Base-by-base conservation (phyloP, 495 filamentous ascomycete genomes). In the Apiosordaria backusii region DNA sequence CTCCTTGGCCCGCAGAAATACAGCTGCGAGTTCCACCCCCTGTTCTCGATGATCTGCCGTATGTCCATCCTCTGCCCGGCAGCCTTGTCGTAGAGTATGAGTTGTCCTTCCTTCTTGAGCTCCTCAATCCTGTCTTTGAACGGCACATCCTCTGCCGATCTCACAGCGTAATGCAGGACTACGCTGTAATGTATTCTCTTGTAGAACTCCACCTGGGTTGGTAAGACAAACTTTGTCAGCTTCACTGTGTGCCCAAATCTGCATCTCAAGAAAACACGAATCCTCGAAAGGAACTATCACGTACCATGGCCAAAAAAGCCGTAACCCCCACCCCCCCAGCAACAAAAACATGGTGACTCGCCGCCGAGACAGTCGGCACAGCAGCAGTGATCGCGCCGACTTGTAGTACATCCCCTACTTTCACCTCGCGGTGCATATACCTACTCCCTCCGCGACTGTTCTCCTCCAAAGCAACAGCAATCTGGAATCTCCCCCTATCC, bases 1-100 rank as follows among this genome's bases (percentile, higher is more conserved):
- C 81, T 76, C 58, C 65, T 59, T 0, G 85, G 84, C 0, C 85
- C 85, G 70, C 85, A 87, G 27, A 81, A 78, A 61, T 86, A 87
- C 5, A 87, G 67, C 50, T 81, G 78, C 4, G 80, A 77, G 63
- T 84, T 87, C 79, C 79, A 82, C 5, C 70, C 67, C 21, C 79
- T 63, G 4, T 62, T 64, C 4, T 58, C 50, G 2, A 87, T 65
- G 26, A 87, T 79, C 1, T 60, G 62, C 1, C 58, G 22, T 21
- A 86, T 70, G 58, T 86, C 77, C 68, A 87, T 77, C 35, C 83
- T 70, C 62, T 84, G 71, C 16, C 81, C 84, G 24, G 75, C 69
- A 0, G 74, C 68, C 53, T 77, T 76, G 71, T 83, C 81, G 68
- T 87, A 86, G 10, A 87, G 60, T 15, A 67, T 68, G 0, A 82